A percentile compares a stretch with the other conserved stretches of the same genome.
phyloP scores from a whole-genome alignment of 1,284 basidiomycete species.

The Boletus sp. region DNA sequence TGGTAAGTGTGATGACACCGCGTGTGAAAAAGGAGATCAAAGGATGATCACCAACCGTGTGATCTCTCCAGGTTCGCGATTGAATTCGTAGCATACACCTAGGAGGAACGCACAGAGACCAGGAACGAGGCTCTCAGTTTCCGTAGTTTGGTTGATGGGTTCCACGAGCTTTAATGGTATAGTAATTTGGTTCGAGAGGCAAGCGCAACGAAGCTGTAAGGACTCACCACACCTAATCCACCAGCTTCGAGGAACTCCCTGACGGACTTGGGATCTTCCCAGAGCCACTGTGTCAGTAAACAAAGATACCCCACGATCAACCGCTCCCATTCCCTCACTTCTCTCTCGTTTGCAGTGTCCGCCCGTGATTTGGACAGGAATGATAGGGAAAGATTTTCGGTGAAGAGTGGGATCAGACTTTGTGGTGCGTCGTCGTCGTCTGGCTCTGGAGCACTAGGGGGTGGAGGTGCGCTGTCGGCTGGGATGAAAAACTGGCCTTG shows the following conservation, averaged over 20 bases:
- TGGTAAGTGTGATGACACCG: neutral
- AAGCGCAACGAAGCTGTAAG: neutral
- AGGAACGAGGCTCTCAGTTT: constrained; percentile 84
- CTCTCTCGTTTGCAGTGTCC: constrained; percentile 57
- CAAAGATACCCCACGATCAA: constrained; percentile 85
- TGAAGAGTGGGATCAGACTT: constrained; percentile 64
- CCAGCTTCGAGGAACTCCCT: constrained; percentile 88
- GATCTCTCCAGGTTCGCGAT: constrained; percentile 88
- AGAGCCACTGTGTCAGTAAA: constrained; percentile 89
- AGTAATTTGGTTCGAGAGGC: neutral
- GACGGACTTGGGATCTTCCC: constrained; percentile 89
- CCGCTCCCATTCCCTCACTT: constrained; percentile 83
- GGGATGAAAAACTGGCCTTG: constrained; percentile 66
- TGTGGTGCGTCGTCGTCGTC: constrained; percentile 62
- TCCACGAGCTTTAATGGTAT: constrained; percentile 69
- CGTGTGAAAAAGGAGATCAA: neutral
- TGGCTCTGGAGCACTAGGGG: constrained; percentile 29
- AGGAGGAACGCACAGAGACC: constrained; percentile 90
- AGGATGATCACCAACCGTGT: constrained; percentile 55
- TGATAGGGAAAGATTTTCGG: constrained; percentile 68
- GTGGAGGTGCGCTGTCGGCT: constrained; percentile 52
- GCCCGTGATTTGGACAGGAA: constrained; percentile 66
- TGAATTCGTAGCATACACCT: constrained; percentile 93
- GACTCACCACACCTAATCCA: constrained; percentile 82
- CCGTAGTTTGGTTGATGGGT: constrained; percentile 87